These are phyloP conservation scores for Leptomonas seymouri DNA, from an alignment of 208 protist genomes.

Conservation along the genomic window DNA sequence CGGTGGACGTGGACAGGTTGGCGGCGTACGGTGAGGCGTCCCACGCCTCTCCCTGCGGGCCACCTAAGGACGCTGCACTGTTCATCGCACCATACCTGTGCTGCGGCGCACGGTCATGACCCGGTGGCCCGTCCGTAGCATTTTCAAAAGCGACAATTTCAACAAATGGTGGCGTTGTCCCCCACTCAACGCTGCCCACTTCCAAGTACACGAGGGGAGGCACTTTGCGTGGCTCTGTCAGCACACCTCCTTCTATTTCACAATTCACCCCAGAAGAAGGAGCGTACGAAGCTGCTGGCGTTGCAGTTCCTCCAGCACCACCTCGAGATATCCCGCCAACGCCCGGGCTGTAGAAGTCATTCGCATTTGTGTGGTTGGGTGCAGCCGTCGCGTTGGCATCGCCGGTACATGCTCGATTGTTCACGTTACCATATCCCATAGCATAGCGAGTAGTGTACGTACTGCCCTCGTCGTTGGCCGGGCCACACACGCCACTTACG, in stretches of 20 bases:
- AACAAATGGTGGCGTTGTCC: constrained; percentile 67
- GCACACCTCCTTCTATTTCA: not conserved
- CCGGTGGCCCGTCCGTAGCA: constrained; percentile 36
- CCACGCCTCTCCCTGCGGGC: not conserved
- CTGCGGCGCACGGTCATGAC: constrained; percentile 7
- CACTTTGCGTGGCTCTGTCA: constrained; percentile 3
- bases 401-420: too few relatives aligned
- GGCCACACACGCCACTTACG: not conserved
- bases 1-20: constrained; percentile 8
- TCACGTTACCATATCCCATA: not conserved
- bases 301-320: too few relatives aligned
- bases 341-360: not conserved
- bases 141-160: constrained; percentile 72
- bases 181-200: constrained; percentile 70
- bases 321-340: not conserved
- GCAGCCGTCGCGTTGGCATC: not conserved
- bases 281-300: not conserved
- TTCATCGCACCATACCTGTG: not conserved
- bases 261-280: not conserved
- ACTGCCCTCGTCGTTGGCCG: not conserved
- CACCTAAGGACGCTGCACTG: not conserved
- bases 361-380: not conserved
- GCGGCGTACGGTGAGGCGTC: constrained; percentile 5
- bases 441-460: not conserved
- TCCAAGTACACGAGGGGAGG: constrained; percentile 53